phyloP scores from a whole-genome alignment of 1,284 basidiomycete species.

The Cryptococcus jaspeensis region DNA sequence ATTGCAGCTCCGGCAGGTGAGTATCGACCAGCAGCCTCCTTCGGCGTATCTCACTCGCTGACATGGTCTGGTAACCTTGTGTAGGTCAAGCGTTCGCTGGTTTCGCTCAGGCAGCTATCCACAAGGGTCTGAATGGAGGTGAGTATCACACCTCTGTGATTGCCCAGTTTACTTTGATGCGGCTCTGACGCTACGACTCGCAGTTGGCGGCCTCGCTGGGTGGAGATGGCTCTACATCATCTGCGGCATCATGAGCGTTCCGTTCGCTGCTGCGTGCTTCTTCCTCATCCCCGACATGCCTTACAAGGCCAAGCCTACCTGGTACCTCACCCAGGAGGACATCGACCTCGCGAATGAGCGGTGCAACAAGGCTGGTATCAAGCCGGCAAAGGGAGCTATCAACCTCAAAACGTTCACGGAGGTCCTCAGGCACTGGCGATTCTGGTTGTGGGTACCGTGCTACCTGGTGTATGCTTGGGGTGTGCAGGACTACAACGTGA shows the following conservation, averaged over 20 bases:
- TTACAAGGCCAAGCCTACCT: conserved; percentile 19
- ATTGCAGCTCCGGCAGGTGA: conserved; percentile 26
- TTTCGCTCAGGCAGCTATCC: conserved; percentile 29
- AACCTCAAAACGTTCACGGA: conserved; percentile 2
- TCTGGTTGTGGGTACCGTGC: conserved; percentile 16
- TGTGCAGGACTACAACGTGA: conserved; percentile 14
- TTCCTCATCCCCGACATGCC: conserved; percentile 28
- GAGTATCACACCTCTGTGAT: neutral
- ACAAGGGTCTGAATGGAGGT: conserved; percentile 26
- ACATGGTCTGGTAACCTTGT: neutral
- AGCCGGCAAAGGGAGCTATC: conserved; percentile 6
- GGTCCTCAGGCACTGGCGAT: conserved; percentile 15
- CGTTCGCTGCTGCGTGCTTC: conserved; percentile 15
- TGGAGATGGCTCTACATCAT: conserved; percentile 37
- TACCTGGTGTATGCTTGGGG: conserved; percentile 17
- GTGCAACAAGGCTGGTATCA: conserved; percentile 8
- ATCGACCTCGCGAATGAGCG: conserved; percentile 13
- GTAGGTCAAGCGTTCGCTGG: conserved; percentile 32
- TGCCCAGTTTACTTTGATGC: too few relatives aligned
- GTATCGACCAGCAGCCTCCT: neutral
- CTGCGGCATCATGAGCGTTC: conserved; percentile 18
- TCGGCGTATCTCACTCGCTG: neutral
- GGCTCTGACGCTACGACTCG: neutral
- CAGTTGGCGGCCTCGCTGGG: conserved; percentile 18
- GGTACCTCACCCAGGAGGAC: conserved; percentile 25